These are phyloP conservation scores for Setomelanomma holmii DNA, from an alignment of 2,329 filamentous ascomycete species.

Conservation along the genomic window DNA sequence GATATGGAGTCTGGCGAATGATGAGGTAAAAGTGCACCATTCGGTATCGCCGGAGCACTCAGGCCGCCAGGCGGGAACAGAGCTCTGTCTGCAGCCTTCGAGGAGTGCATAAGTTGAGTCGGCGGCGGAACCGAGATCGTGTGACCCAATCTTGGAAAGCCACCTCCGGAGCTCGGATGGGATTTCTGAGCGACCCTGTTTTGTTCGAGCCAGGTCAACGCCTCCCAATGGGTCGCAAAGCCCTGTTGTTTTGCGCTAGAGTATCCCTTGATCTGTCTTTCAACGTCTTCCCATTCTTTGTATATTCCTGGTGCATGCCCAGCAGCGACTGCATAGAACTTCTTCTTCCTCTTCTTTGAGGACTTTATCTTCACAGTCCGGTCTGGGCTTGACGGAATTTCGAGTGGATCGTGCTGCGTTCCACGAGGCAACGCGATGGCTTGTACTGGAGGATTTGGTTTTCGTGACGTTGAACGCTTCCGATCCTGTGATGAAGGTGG, in stretches of 20 bases:
- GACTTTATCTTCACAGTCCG: not conserved
- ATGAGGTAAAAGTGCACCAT: not conserved
- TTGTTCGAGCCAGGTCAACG: constrained; percentile 74
- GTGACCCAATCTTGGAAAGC: not conserved
- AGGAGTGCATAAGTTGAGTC: not conserved
- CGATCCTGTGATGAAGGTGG: not conserved
- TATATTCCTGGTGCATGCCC: constrained; percentile 67
- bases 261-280: constrained; percentile 74
- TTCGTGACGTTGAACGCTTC: too few species aligned
- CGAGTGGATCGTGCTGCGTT: constrained; percentile 17
- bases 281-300: constrained; percentile 70
- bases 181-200: constrained; percentile 1
- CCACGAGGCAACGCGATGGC: too few species aligned
- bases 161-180: not conserved
- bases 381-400: constrained; percentile 25
- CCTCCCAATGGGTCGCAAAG: constrained; percentile 65
- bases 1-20: not conserved
- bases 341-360: constrained; percentile 76
- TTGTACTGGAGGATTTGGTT: too few species aligned
- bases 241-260: constrained; percentile 66
- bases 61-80: not conserved
- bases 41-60: not conserved
- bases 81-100: not conserved
- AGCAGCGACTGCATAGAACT: constrained; percentile 67
- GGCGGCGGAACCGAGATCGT: not conserved